Base-by-base conservation (phyloP, 768 basidiomycete genomes). In the Pleurotus sapidus region DNA sequence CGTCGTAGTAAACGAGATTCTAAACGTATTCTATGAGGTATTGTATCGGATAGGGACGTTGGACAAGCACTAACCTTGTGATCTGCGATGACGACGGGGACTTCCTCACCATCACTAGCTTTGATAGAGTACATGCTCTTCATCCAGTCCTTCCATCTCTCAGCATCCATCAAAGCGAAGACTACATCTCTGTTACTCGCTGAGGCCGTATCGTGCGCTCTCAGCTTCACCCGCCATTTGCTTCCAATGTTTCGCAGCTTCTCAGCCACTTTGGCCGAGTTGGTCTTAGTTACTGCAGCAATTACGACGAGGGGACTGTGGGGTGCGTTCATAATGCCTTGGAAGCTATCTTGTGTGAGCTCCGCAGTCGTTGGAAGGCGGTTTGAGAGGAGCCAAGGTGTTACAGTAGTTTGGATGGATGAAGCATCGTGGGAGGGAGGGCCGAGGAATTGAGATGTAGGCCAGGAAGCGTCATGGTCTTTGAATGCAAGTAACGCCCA, bases 131-230 rank as follows among this genome's bases (percentile, higher is more conserved):
- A 98, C 86, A 93, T 93, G 63, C 85, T 87, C 77, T 91, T 93
- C 73, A 96, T 75, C 95, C 95, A 98, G 50, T 82, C 86, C 23
- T 71, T 78, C 95, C 96, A 98, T 70, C 79, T 82, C 23, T 84
- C 85, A 2, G 77, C 82, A 65, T 99, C 93, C 84, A 97, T 94
- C 88, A 89, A 94, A 7, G 88, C 80, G 71, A 95, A 97, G 49
- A 95, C 82, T 0, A 96, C 87, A 43, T 84, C 80, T 37, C 79
- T 71, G 43, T 59, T 59, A 53, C 60, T 56, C 23, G 72, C 75
- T 34, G 77, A 74, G 39, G 69, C 70, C 53, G 73, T 63, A 1
- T 76, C 75, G 49, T 64, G 76, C 3, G 77, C 77, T 2, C 65
- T 68, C 0, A 77, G 77, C 65, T 70, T 68, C 38, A 73, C 49